Conservation (phyloP, 257 asterid species). For the Nicotiana obtusifolia region DNA sequence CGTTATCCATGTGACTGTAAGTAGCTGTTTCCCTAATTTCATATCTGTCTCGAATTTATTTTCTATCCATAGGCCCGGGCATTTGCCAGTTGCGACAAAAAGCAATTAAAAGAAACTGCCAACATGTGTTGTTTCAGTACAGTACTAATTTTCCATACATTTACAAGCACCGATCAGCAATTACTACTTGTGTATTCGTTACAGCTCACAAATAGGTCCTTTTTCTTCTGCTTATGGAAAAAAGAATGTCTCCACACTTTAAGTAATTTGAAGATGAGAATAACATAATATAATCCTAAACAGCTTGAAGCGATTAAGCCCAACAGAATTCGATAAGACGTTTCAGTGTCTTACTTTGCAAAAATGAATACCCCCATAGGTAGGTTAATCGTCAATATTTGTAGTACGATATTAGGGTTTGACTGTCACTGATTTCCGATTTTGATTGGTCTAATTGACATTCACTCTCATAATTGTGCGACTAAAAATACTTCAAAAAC, state of each 20-base stretch:
- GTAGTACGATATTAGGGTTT: not conserved
- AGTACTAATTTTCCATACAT: not conserved
- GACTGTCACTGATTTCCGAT: no score
- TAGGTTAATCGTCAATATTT: not conserved
- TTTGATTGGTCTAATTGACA: not conserved
- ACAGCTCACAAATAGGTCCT: not conserved
- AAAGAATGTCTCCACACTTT: not conserved
- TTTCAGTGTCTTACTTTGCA: no score
- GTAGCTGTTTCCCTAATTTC: not conserved
- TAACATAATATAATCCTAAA: not conserved
- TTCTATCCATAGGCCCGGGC: not conserved
- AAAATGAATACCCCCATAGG: not conserved
- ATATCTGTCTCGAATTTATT: not conserved
- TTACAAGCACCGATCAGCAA: not conserved
- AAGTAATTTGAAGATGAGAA: not conserved
- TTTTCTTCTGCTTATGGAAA: not conserved
- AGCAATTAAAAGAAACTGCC: not conserved
- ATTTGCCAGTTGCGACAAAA: not conserved
- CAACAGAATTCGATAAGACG: not conserved
- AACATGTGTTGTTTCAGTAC: not conserved
- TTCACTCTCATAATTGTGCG: not conserved
- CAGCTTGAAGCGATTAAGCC: no score
- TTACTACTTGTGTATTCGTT: not conserved
- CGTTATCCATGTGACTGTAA: not conserved
- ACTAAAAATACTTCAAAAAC: no score